phyloP scores from a whole-genome alignment of 345 rosid species.

The Gynandropsis gynandra region DNA sequence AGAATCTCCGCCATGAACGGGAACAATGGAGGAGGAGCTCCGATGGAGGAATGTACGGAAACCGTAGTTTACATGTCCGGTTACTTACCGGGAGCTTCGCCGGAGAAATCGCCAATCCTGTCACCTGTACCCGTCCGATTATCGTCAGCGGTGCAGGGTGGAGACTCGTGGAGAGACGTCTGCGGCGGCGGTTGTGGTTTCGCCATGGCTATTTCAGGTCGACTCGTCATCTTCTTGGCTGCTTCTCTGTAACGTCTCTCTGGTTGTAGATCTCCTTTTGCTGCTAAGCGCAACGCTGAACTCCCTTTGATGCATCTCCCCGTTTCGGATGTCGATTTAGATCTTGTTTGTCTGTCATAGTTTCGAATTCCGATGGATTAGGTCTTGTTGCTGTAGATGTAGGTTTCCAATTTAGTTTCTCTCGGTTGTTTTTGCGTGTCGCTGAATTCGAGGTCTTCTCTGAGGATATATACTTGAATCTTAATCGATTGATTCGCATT shows the following conservation, averaged over 20 bases:
- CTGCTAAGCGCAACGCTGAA: too few species aligned
- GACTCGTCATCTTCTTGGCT: not conserved
- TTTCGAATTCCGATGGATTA: not conserved
- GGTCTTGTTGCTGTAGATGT: not conserved
- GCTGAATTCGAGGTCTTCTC: not conserved
- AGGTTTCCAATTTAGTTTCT: not conserved
- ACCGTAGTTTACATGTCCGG: constrained; percentile 60
- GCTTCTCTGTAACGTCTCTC: not conserved
- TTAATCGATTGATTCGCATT: not conserved
- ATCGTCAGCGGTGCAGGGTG: constrained; percentile 24
- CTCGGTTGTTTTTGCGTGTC: too few species aligned
- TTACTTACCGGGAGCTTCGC: constrained; percentile 58
- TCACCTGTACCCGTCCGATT: constrained; percentile 37
- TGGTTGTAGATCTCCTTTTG: too few species aligned
- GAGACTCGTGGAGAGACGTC: constrained; percentile 63
- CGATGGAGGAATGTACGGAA: constrained; percentile 31
- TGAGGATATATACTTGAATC: not conserved
- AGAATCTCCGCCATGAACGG: constrained; percentile 28
- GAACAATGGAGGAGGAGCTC: constrained; percentile 18
- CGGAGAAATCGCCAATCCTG: constrained; percentile 57
- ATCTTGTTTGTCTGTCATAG: too few species aligned
- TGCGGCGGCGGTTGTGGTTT: constrained; percentile 86
- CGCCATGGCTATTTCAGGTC: constrained; percentile 82
- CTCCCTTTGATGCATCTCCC: too few species aligned
- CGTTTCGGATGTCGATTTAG: too few species aligned